Conservation (phyloP, 2,329 filamentous ascomycete genomes). For the Aspergillus proliferans region DNA sequence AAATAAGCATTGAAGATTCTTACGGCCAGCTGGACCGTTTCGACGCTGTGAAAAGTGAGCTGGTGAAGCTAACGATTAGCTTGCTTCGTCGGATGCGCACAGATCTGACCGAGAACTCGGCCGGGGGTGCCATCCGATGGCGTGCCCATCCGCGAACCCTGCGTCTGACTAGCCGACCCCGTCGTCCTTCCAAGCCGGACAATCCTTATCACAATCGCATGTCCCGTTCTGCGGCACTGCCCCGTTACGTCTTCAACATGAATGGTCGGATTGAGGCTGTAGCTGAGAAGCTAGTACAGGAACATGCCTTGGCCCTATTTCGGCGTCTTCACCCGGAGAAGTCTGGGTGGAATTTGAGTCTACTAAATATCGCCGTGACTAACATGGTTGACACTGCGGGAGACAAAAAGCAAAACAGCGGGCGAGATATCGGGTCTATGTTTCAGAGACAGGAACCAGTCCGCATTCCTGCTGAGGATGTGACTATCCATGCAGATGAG, state of each 20-base stretch:
- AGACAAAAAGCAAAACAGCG: constrained; percentile 49
- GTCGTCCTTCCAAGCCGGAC: constrained; percentile 42
- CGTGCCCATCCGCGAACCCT: constrained; percentile 74
- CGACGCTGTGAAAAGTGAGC: constrained; percentile 59
- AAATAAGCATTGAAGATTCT: constrained; percentile 93
- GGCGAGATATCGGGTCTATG: constrained; percentile 75
- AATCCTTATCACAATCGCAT: constrained; percentile 60
- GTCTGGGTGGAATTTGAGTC: constrained; percentile 68
- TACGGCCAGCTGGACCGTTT: constrained; percentile 66
- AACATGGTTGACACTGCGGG: constrained; percentile 65
- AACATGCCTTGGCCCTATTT: constrained; percentile 66
- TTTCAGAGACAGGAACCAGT: constrained; percentile 68
- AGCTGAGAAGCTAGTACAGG: constrained; percentile 63
- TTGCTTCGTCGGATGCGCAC: constrained; percentile 71
- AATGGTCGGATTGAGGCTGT: constrained; percentile 53
- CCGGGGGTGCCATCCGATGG: constrained; percentile 50
- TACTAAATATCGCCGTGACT: constrained; percentile 80
- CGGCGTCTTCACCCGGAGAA: constrained; percentile 64
- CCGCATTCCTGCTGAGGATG: constrained; percentile 34
- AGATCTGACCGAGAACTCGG: constrained; percentile 60
- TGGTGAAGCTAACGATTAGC: constrained; percentile 62
- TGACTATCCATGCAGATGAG: constrained; percentile 1
- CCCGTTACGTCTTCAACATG: constrained; percentile 65
- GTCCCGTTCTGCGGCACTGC: constrained; percentile 69
- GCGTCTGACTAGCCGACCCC: constrained; percentile 69